Conservation (phyloP, 257 asterid genomes). For the Cordia subcordata region DNA sequence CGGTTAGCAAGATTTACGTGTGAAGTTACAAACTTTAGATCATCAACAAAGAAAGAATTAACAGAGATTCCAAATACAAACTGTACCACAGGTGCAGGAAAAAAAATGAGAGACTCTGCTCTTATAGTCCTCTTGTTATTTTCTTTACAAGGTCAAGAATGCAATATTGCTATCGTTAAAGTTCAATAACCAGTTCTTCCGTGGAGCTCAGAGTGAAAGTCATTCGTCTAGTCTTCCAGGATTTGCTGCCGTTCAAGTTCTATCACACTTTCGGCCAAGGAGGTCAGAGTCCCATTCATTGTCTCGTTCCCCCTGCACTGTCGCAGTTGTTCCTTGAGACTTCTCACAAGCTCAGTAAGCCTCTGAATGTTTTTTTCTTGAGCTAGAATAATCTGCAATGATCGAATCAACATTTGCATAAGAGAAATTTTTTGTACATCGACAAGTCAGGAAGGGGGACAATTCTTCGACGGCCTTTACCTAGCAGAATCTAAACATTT, state of each 20-base stretch:
- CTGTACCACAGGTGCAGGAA: neutral
- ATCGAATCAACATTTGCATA: neutral
- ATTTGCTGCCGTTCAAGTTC: conserved; percentile 58
- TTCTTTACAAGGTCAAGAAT: neutral
- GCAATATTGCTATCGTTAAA: neutral
- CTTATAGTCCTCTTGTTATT: neutral
- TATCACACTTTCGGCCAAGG: conserved; percentile 39
- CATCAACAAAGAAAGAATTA: neutral
- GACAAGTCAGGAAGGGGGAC: neutral
- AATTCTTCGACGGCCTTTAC: too few species aligned
- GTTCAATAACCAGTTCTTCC: neutral
- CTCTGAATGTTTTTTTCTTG: conserved; percentile 86
- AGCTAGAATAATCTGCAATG: conserved; percentile 62
- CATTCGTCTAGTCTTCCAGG: conserved; percentile 48
- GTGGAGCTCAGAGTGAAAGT: neutral
- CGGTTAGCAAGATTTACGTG: too few species aligned
- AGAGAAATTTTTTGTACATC: neutral
- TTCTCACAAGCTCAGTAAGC: conserved; percentile 61
- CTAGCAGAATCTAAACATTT: too few species aligned
- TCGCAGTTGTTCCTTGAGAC: conserved; percentile 64
- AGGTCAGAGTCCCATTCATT: conserved; percentile 30
- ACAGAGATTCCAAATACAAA: neutral
- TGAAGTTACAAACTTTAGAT: too few species aligned
- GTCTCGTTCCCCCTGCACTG: conserved; percentile 60
- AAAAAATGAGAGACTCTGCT: too few species aligned